Evolutionary conservation across 306 rosid genomes (phyloP), one percentile per base, ranked within the genome.

Genomic region (Pyrus betulifolia): DNA sequence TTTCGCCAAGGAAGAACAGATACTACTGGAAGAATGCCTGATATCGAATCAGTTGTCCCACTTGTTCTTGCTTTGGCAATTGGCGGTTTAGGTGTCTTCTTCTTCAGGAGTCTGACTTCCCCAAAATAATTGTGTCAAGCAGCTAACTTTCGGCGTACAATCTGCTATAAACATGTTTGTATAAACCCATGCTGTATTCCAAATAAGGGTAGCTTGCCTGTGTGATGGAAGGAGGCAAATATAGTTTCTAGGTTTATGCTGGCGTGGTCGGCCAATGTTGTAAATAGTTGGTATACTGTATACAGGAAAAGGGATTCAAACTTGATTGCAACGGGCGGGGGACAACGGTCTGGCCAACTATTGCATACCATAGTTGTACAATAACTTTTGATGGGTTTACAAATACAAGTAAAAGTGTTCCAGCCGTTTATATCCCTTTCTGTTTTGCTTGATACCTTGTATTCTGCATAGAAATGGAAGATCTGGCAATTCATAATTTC

Each of bases 61-160:
- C 63, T 92, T 76, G 70, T 86, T 30, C 86, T 95, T 73, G 75
- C 98, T 49, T 55, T 92, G 77, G 96, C 92, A 63, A 30, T 92
- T 72, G 97, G 97, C 57, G 88, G 93, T 70, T 79, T 84, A 51
- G 92, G 97, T 11, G 77, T 89, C 74, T 67, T 92, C 40, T 60
- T 88, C 83, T 89, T 90, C 79, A 88, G 78, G 87, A 82, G 85
- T 78, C 76, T 81, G n/a, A 54, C 82, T 81, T 86, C 86, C 64
- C 87, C 81, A 57, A 94, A 87, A 35, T 92, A 81, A 83, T 46
- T 27, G 31, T 51, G 69, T 25, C 45, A 54, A 22, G 69, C 51
- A 61, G 69, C 70, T 55, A 18, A 33, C 30, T 63, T 44, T 28
- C 76, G 21, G 33, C 68, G 3, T 76, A 31, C 18, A 42, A 18